Evolutionary conservation across 1,139 yeast species (phyloP), one percentile per base, ranked within the genome.

Genomic region (Pichia sp.): DNA sequence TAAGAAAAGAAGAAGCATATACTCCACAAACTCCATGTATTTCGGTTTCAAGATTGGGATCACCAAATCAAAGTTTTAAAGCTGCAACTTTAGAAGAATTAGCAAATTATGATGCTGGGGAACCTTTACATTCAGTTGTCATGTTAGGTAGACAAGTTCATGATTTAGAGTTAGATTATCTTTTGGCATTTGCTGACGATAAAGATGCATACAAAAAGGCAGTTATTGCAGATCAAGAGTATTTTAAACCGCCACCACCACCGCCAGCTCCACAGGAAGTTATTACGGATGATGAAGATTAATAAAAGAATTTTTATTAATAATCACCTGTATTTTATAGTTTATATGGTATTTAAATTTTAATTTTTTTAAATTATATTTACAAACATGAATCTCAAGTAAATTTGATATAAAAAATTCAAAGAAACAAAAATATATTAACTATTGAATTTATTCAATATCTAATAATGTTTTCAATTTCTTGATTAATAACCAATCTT

Each of bases 121-220:
- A 83, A 59, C 98, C 98, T 33, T 73, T 92, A 58, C 98, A 92
- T 66, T 87, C 97, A 5, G 76, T 92, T 59, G 81, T 92, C 43
- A 83, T 92, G 70, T 73, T 90, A 53, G 98, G 98, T 35, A 82
- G 95, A 74, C 90, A 87, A 64, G 92, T 89, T 32, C 98, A 92
- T 62, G 97, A 92, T 52, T 75, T 92, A 54, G 98, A 92, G 66
- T 70, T 88, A 61, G 97, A 90, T 58, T 92, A 83, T 62, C 71
- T 92, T 66, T 72, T 83, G 53, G 92, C 82, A 58, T 92, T 80
- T 66, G 84, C 86, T 35, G 83, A 79, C 49, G 76, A 89, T 61
- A 75, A 73, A 58, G 86, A 75, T 18, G 71, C 72, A 29, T 85
- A 84, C 65, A 79, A 72, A 56, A 61, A 66, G 31, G 75, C 80